Conservation (phyloP, 2,329 filamentous ascomycete genomes). For the Graphiopsis chlorocephala region DNA sequence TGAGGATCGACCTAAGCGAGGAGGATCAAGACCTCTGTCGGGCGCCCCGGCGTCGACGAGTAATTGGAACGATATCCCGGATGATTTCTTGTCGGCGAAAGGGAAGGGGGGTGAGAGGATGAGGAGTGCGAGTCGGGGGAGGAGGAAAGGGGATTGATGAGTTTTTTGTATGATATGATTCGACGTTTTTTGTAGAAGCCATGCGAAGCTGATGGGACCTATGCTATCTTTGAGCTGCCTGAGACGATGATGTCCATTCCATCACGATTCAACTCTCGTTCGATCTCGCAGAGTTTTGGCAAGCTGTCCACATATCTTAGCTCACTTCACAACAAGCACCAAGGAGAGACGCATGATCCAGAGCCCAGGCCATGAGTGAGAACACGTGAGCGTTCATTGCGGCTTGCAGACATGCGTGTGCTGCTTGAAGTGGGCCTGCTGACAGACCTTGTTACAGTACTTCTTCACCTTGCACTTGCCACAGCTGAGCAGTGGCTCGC, state of each 20-base stretch:
- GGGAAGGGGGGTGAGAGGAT: constrained; percentile 19
- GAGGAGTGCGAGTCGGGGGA: constrained; percentile 30
- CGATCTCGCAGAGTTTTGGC: neutral
- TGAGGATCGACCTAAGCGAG: constrained; percentile 30
- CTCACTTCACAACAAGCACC: neutral
- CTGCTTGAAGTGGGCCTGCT: constrained; percentile 25
- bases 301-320: neutral
- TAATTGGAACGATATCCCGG: constrained; percentile 51
- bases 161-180: constrained; percentile 7
- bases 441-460: constrained; percentile 29
- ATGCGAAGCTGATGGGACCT: neutral
- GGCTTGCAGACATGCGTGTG: constrained; percentile 26
- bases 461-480: constrained; percentile 20
- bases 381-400: neutral
- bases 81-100: constrained; percentile 40
- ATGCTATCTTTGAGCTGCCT: neutral
- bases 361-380: neutral
- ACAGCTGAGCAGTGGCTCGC: constrained; percentile 16
- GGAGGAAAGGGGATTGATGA: constrained; percentile 31
- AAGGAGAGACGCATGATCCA: neutral
- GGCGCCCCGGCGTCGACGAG: constrained; percentile 25
- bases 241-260: neutral
- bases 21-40: neutral
- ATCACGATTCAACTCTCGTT: neutral
- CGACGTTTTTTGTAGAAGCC: neutral